These are phyloP conservation scores for Rhodamnia rubescens DNA, from an alignment of 345 rosid species.

Conservation along the genomic window DNA sequence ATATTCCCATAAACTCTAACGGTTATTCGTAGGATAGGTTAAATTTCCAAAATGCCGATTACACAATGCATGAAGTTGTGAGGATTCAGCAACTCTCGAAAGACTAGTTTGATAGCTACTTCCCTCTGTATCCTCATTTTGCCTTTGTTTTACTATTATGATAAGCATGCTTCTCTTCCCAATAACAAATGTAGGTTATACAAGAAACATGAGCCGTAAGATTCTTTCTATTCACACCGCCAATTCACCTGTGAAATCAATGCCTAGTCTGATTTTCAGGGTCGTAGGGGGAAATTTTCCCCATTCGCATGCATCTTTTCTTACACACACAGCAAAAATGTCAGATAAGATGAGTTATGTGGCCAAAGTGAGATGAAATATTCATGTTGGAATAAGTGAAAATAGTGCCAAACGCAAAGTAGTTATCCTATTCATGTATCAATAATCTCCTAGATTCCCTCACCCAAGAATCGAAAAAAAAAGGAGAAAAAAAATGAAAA, in stretches of 20 bases:
- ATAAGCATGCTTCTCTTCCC: background rate
- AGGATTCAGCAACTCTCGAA: background rate
- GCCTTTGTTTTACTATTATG: background rate
- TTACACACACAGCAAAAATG: background rate
- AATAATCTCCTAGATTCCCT: no score
- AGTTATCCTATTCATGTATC: background rate
- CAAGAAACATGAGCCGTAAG: background rate
- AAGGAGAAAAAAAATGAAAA: no score
- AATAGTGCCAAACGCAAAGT: background rate
- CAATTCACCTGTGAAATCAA: background rate
- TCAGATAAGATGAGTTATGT: background rate
- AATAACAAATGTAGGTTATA: background rate
- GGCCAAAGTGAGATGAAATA: background rate
- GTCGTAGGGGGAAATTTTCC: background rate
- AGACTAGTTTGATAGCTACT: background rate
- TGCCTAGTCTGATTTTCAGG: background rate
- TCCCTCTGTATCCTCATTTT: background rate
- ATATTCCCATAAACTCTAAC: no score
- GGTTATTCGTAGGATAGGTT: background rate
- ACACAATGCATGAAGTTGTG: background rate
- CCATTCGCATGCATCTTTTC: background rate
- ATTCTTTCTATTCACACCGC: background rate
- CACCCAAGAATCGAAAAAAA: no score
- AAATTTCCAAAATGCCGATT: background rate
- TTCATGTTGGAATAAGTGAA: background rate